These are phyloP conservation scores for Thalassiosira oceanica DNA, from an alignment of 352 stramenopile species.

Conservation along the genomic window DNA sequence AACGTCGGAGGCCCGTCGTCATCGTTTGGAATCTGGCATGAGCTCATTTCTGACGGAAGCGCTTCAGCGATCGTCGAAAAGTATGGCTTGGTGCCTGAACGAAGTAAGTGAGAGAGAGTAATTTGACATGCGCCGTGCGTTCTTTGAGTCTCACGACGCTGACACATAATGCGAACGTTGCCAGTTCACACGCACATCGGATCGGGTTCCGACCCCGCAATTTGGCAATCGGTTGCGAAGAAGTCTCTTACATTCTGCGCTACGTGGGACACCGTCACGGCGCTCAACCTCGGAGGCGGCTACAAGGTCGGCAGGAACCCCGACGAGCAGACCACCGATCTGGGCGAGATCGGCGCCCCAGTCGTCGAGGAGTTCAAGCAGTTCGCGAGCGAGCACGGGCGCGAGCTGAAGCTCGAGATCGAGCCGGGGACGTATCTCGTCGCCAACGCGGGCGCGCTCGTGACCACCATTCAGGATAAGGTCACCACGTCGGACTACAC, in stretches of 20 bases:
- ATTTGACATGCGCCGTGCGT: no score
- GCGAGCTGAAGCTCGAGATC: constrained; percentile 85
- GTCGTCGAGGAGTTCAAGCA: constrained; percentile 81
- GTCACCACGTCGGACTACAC: constrained; percentile 74
- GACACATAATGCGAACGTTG: no score
- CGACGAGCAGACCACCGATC: constrained; percentile 83
- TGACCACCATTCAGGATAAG: constrained; percentile 84
- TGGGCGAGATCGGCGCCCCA: constrained; percentile 82
- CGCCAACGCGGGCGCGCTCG: constrained; percentile 84
- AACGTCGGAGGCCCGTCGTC: constrained; percentile 81
- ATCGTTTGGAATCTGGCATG: constrained; percentile 88
- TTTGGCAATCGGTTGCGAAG: constrained; percentile 83
- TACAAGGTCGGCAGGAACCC: constrained; percentile 88
- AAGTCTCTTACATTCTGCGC: constrained; percentile 83
- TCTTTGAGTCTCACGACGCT: no score
- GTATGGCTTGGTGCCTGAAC: constrained; percentile 82
- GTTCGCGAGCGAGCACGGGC: constrained; percentile 75
- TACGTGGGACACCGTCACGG: constrained; percentile 72
- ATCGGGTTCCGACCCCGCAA: constrained; percentile 83
- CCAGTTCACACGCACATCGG: constrained; percentile 91
- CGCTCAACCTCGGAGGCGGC: constrained; percentile 85
- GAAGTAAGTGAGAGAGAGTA: no score
- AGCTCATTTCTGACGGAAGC: constrained; percentile 75
- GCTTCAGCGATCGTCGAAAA: constrained; percentile 83
- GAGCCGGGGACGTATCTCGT: constrained; percentile 88